Evolutionary conservation across 2,329 filamentous ascomycete species (phyloP).

Genomic region (Monosporascus sp.): DNA sequence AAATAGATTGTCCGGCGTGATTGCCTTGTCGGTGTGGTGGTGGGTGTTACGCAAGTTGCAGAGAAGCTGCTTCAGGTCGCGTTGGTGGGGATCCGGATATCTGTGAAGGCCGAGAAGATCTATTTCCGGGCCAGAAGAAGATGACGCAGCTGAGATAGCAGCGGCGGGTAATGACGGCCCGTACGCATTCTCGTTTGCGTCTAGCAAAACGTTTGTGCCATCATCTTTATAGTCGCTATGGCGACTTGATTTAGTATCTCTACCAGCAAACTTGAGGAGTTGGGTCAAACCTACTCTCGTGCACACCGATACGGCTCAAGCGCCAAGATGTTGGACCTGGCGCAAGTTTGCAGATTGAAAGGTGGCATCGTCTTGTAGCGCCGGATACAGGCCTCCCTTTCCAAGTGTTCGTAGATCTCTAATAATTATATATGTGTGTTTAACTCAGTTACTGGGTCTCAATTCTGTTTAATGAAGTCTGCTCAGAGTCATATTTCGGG

Average conservation of each 20-base stretch:
- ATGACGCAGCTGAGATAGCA: constrained; percentile 39
- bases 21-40: constrained; percentile 66
- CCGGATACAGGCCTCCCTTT: neutral
- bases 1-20: constrained; percentile 82
- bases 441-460: neutral
- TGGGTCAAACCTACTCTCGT: constrained; percentile 59
- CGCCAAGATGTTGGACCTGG: constrained; percentile 70
- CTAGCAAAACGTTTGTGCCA: constrained; percentile 89
- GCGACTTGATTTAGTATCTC: constrained; percentile 26
- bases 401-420: constrained; percentile 1
- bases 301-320: constrained; percentile 78
- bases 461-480: neutral
- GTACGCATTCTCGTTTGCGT: constrained; percentile 97
- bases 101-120: constrained; percentile 82
- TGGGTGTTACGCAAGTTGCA: constrained; percentile 85
- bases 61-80: constrained; percentile 77
- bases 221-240: constrained; percentile 96
- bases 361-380: constrained; percentile 43
- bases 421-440: neutral
- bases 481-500: neutral
- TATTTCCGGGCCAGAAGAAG: constrained; percentile 48
- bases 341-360: constrained; percentile 71
- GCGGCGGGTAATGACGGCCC: constrained; percentile 68
- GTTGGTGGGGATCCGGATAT: constrained; percentile 95
- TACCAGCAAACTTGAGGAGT: neutral